phyloP scores from a whole-genome alignment of 2,329 filamentous ascomycete genomes.

The Pseudocercospora musae region DNA sequence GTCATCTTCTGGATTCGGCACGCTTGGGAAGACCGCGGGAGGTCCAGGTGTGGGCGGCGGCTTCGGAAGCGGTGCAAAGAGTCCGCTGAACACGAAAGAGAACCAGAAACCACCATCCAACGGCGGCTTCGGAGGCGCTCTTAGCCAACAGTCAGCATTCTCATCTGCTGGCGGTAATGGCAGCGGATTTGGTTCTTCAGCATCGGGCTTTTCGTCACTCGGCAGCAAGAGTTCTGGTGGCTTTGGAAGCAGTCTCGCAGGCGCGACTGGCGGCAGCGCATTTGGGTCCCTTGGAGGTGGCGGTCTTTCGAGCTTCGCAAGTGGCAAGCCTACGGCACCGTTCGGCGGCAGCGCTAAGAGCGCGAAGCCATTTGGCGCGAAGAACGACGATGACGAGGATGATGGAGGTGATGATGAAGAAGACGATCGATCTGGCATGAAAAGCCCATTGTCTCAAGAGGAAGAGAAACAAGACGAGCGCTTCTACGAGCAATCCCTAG shows the following conservation, averaged over 20 bases:
- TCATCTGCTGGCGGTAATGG: slow-evolving; percentile 21
- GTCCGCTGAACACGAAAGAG: slow-evolving; percentile 36
- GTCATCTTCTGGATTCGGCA: slow-evolving; percentile 37
- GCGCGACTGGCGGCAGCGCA: slow-evolving; percentile 23
- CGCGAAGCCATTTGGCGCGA: slow-evolving; percentile 72
- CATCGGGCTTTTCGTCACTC: slow-evolving; percentile 34
- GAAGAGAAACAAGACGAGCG: slow-evolving; percentile 64
- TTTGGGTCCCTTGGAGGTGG: slow-evolving; percentile 43
- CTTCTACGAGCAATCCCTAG: slow-evolving; percentile 61
- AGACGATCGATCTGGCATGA: slow-evolving; percentile 41
- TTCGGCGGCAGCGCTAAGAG: slow-evolving; percentile 49
- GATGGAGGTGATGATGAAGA: slow-evolving; percentile 50
- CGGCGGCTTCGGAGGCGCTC: slow-evolving; percentile 38
- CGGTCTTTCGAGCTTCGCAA: slow-evolving; percentile 65
- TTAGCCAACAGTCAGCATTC: slow-evolving; percentile 36
- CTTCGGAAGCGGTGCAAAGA: slow-evolving; percentile 33
- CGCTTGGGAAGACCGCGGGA: slow-evolving; percentile 31
- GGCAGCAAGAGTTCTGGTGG: slow-evolving; percentile 21
- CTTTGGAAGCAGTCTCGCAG: slow-evolving; percentile 27
- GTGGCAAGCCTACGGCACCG: slow-evolving; percentile 46
- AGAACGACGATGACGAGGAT: slow-evolving; percentile 53
- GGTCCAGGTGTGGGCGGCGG: slow-evolving; percentile 33
- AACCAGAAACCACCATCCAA: slow-evolving; percentile 19
- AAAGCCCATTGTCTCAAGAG: slow-evolving; percentile 47
- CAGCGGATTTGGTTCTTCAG: slow-evolving; percentile 33